Base-by-base conservation (phyloP, 2,329 filamentous ascomycete genomes). In the Xylariales sp. region DNA sequence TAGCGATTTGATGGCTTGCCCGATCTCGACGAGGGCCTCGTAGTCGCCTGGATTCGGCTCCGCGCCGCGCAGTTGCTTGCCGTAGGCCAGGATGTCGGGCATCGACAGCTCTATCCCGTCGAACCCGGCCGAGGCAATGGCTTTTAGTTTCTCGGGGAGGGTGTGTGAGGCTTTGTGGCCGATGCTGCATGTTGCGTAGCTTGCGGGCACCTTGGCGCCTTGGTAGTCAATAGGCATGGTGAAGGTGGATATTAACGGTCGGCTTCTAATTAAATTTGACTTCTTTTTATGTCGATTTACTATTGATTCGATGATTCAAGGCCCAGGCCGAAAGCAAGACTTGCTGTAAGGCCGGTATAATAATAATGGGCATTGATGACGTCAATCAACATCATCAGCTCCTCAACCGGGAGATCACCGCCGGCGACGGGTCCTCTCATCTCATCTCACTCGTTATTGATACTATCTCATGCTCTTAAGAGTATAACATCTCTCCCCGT, bases 81-180 rank as follows among this genome's bases (percentile, higher is more conserved):
- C 90, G 72, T 91, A 92, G 5, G 85, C 80, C 10, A 90, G 78
- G 2, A 95, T 86, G 72, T 94, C 91, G 0, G 91, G 90, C 80
- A 94, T 92, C 0, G 89, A 89, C 7, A 94, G 86, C 78, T 94
- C 92, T 66, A 94, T 89, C 41, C 54, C 69, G 56, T 71, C 67
- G 77, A 93, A 93, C 2, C 89, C 90, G 1, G 87, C 89, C 0
- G 81, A 80, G n/a, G 88, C 82, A 71, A 93, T 88, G 49, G 89
- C 88, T 50, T 85, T 79, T 10, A 91, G 82, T 70, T 90, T 90
- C 50, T 86, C 81, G 46, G 86, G 86, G 0, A 91, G 83, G 1
- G 84, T 87, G 66, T 86, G 83, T 1, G 73, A 69, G 8, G 73
- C 71, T 28, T 72, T 74, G 67, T 77, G 73, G 5, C 76, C 76